Base-by-base conservation (phyloP, 495 filamentous ascomycete species). In the Aspergillus baeticus region DNA sequence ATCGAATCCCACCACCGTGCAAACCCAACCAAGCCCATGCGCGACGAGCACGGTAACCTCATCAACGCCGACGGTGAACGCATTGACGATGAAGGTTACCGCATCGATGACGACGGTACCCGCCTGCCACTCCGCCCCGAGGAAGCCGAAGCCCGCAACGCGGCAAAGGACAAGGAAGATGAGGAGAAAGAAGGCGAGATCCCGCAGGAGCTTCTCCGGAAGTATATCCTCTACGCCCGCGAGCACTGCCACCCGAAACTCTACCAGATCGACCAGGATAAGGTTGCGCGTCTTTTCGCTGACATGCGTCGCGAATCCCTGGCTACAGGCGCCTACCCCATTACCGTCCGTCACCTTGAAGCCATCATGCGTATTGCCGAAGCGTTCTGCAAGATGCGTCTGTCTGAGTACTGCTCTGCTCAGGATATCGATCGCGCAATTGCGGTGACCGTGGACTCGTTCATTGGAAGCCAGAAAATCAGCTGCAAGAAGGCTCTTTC, bases 201-300 rank as follows among this genome's bases (percentile, higher is more conserved):
- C 56, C 84, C 92, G 0, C 95, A 99, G 69, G 91, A 96, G 59
- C 75, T 98, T 47, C 76, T 99, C 56, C 77, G 95, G 58, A 99
- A 99, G 75, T 99, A 98, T 70, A 98, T 99, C 64, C 81, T 98
- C 34, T 98, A 96, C 66, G 92, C 95, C 2, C 83, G 95, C 21
- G 93, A 98, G 70, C 86, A 86, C 60, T 95, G 90, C 72, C 80
- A 81, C 55, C 95, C 95, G 31, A 97, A 98, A 70, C 79, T 99
- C 34, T 93, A 97, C 65, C 91, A 98, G 69, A 97, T 99, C 74
- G 95, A 99, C 65, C 90, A 96, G 68, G 95, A 98, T 68, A 99
- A 99, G 75, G 83, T 99, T 31, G 89, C 95, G 13, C 81, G 91
- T 38, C 79, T 99, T 2, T 99, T 96, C 67, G 90, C 91, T 6